Evolutionary conservation across 163 green algal genomes (phyloP).

Genomic region (Scenedesmus sp.): DNA sequence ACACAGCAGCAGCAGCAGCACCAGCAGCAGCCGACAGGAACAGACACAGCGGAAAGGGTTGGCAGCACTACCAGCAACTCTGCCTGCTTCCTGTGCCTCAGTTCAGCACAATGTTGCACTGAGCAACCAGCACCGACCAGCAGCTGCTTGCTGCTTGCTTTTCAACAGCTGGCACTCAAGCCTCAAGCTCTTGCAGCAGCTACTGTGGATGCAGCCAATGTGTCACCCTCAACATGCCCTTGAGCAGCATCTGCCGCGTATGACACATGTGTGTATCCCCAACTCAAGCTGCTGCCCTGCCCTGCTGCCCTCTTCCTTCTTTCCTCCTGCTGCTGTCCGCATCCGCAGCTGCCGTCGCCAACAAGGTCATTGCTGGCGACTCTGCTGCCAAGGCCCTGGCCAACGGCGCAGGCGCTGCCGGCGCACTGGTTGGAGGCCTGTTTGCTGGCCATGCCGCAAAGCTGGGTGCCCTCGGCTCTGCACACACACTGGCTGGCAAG

Average conservation of each 20-base stretch:
- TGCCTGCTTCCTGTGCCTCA: too few species aligned
- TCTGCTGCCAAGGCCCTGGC: slow-evolving; percentile 27
- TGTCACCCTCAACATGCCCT: too few species aligned
- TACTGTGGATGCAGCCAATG: too few species aligned
- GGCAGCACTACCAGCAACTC: background rate
- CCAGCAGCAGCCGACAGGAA: background rate
- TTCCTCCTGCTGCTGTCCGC: background rate
- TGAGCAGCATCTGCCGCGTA: too few species aligned
- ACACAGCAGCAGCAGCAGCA: background rate
- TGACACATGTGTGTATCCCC: background rate
- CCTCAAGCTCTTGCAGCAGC: too few species aligned
- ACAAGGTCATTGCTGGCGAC: slow-evolving; percentile 32
- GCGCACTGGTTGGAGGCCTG: background rate
- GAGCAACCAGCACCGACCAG: background rate
- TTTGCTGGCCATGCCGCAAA: slow-evolving; percentile 12
- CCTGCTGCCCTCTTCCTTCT: background rate
- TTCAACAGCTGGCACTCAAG: too few species aligned
- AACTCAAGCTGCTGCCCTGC: background rate
- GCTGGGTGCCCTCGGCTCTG: background rate
- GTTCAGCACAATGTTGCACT: too few species aligned
- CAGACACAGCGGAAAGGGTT: background rate
- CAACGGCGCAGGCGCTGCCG: slow-evolving; percentile 6
- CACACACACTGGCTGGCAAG: background rate
- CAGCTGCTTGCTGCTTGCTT: too few species aligned
- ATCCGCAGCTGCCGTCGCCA: slow-evolving; percentile 11